Conservation (phyloP, 2,329 filamentous ascomycete species). For the Graphilbum ipis-grandicollis region DNA sequence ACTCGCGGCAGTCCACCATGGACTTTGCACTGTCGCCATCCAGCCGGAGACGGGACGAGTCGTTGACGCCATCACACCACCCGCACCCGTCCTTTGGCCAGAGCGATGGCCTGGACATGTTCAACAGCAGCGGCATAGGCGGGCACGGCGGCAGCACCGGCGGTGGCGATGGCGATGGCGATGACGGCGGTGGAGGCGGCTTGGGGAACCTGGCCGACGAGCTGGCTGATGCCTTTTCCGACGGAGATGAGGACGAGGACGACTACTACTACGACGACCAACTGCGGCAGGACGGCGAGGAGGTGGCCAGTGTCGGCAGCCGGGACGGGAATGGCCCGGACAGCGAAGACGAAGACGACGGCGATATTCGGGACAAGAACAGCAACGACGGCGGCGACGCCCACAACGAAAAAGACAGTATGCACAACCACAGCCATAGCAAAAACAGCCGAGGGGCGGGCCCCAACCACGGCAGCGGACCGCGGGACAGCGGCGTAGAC, state of each 20-base stretch:
- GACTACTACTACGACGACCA: conserved; percentile 19
- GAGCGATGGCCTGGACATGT: conserved; percentile 24
- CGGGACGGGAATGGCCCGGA: not conserved
- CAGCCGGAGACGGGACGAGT: conserved; percentile 17
- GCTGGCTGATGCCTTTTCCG: conserved; percentile 54
- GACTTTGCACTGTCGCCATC: conserved; percentile 25
- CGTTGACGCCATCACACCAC: conserved; percentile 21
- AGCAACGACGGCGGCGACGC: conserved; percentile 12
- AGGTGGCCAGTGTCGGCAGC: not conserved
- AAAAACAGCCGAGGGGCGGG: conserved; percentile 14
- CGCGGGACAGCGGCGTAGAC: conserved; percentile 25
- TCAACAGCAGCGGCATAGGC: conserved; percentile 18
- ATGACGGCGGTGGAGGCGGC: conserved; percentile 20
- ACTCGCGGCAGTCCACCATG: conserved; percentile 41
- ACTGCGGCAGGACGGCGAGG: not conserved
- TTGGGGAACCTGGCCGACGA: conserved; percentile 70
- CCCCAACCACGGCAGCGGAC: conserved; percentile 5
- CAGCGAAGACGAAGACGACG: not conserved
- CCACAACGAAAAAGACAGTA: conserved; percentile 13
- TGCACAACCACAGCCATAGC: conserved; percentile 12
- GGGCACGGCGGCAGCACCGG: conserved; percentile 9
- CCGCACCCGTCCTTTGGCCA: conserved; percentile 30
- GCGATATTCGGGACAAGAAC: not conserved
- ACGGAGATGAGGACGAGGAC: conserved; percentile 39
- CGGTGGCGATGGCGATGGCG: conserved; percentile 13